Evolutionary conservation across 1,139 yeast species (phyloP).

Genomic region (Protomyces pachydermus): DNA sequence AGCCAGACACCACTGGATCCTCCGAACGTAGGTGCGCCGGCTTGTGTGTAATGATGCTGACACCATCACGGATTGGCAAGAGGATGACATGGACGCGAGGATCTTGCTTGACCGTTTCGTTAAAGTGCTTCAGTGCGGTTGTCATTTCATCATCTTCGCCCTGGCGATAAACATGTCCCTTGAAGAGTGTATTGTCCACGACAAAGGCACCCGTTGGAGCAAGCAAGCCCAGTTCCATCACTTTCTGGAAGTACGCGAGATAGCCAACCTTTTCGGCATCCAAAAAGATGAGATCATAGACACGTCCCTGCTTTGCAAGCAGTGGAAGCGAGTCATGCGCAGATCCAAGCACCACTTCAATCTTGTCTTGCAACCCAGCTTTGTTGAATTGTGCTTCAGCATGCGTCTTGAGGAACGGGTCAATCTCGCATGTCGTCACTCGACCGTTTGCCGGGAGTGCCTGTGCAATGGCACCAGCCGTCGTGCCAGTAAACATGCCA

Average conservation of each 20-base stretch:
- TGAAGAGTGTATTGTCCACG: constrained; percentile 26
- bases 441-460: constrained; percentile 20
- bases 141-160: constrained; percentile 10
- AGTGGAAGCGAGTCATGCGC: constrained; percentile 22
- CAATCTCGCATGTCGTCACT: constrained; percentile 26
- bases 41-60: constrained; percentile 25
- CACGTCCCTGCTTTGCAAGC: constrained; percentile 19
- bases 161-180: constrained; percentile 22
- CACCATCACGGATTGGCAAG: constrained; percentile 25
- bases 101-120: constrained; percentile 21
- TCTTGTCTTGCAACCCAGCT: constrained; percentile 23
- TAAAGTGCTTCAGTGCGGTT: constrained; percentile 15
- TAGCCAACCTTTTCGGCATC: constrained; percentile 29
- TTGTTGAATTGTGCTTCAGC: constrained; percentile 12
- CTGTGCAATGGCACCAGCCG: constrained; percentile 22
- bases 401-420: constrained; percentile 15
- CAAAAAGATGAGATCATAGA: constrained; percentile 21
- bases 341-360: constrained; percentile 18
- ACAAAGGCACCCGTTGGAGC: constrained; percentile 19
- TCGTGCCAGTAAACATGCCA: constrained; percentile 27
- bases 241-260: constrained; percentile 19
- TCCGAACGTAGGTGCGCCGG: background rate
- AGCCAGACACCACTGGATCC: constrained; percentile 10
- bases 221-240: constrained; percentile 23
- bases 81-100: constrained; percentile 19